Conservation (phyloP, 495 filamentous ascomycete species). For the Sordaria brevicollis region DNA sequence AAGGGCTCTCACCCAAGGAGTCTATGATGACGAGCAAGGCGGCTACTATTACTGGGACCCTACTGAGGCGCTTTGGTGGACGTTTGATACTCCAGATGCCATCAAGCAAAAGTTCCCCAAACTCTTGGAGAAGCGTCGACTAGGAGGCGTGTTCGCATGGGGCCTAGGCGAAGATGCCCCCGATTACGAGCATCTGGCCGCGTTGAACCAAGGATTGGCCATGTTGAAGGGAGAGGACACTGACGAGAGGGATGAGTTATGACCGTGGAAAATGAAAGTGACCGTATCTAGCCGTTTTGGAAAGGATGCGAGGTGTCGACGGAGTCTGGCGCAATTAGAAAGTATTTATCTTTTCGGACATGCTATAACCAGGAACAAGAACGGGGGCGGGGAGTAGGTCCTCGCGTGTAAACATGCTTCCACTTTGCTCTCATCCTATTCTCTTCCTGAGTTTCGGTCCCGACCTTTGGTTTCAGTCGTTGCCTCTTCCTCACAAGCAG, state of each 20-base stretch:
- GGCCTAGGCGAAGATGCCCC: slow-evolving; percentile 61
- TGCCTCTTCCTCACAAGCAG: background rate
- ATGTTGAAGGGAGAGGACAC: background rate
- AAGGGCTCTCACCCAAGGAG: slow-evolving; percentile 42
- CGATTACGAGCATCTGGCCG: slow-evolving; percentile 46
- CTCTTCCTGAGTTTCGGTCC: background rate
- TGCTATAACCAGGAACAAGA: background rate
- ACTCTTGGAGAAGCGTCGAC: slow-evolving; percentile 44
- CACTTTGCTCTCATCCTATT: background rate
- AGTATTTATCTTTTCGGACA: background rate
- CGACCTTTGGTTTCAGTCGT: background rate
- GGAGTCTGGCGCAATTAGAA: background rate
- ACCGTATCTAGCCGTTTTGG: background rate
- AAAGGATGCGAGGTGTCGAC: background rate
- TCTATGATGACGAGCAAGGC: slow-evolving; percentile 47
- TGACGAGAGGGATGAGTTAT: slow-evolving; percentile 17
- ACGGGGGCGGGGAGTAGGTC: background rate
- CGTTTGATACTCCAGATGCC: slow-evolving; percentile 56
- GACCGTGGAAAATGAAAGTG: background rate
- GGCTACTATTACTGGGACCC: slow-evolving; percentile 63
- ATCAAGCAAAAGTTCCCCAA: slow-evolving; percentile 53
- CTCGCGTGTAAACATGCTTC: background rate
- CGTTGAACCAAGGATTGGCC: slow-evolving; percentile 35
- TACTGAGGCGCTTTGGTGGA: slow-evolving; percentile 56
- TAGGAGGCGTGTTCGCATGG: slow-evolving; percentile 69